Percentiles rank a stretch among this genome's conserved stretches.
phyloP scores from a whole-genome alignment of 2,329 filamentous ascomycete genomes.

The Fusarium sp. region DNA sequence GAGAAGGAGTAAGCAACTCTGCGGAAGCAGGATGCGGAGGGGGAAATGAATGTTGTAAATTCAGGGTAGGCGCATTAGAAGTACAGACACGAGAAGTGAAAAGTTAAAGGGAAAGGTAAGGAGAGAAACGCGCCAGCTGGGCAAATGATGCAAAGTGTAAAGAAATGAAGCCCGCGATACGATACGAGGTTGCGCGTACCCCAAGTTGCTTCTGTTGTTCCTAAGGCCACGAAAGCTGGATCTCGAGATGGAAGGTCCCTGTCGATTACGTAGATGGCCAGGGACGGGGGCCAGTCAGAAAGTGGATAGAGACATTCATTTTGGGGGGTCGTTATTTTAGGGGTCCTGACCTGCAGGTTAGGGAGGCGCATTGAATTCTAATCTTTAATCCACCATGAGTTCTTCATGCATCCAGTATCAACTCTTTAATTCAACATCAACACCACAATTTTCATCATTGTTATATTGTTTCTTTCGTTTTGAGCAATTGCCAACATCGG shows the following conservation, averaged over 20 bases:
- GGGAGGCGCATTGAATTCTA: not conserved
- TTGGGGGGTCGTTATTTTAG: not conserved
- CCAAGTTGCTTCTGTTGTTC: not conserved
- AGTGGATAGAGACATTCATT: slow-evolving; percentile 12
- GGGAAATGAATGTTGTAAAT: not conserved
- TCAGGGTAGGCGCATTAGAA: slow-evolving; percentile 14
- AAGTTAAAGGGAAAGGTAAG: not conserved
- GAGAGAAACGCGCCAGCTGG: slow-evolving; percentile 12
- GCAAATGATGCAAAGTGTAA: not conserved
- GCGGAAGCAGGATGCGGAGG: slow-evolving; percentile 15
- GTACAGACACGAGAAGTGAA: not conserved
- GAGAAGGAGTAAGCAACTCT: slow-evolving; percentile 7
- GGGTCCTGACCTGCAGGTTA: not conserved
- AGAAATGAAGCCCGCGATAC: not conserved
- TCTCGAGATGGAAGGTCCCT: slow-evolving; percentile 23
- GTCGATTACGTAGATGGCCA: slow-evolving; percentile 39
- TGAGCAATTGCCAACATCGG: not conserved
- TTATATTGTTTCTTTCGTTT: too few species aligned
- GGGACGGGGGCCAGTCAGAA: slow-evolving; percentile 16
- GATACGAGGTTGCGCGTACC: slow-evolving; percentile 14
- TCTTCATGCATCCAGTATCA: not conserved
- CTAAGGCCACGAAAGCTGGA: slow-evolving; percentile 34
- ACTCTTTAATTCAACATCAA: not conserved
- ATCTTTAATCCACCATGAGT: not conserved
- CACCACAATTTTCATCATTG: not conserved